These are phyloP conservation scores for Endocarpon pusillum DNA, from an alignment of 495 filamentous ascomycete genomes.

Conservation along the genomic window DNA sequence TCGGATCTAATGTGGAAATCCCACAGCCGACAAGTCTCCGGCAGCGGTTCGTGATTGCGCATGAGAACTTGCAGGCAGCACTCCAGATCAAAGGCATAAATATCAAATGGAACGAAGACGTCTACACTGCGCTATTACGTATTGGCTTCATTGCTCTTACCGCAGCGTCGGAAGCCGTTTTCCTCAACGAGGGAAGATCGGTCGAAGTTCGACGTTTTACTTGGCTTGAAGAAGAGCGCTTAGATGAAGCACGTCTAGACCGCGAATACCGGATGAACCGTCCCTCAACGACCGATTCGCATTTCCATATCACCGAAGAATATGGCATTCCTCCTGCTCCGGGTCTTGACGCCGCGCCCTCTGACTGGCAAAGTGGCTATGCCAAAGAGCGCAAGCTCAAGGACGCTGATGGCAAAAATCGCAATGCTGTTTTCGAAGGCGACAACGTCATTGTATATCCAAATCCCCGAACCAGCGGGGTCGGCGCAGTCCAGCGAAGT, in stretches of 20 bases:
- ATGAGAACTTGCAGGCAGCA: conserved; percentile 83
- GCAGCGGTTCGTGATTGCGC: conserved; percentile 44
- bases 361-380: conserved; percentile 46
- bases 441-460: conserved; percentile 18
- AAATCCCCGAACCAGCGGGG: conserved; percentile 38
- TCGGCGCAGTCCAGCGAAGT: conserved; percentile 58
- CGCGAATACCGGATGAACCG: conserved; percentile 10
- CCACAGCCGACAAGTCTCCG: conserved; percentile 22
- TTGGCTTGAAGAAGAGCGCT: conserved; percentile 78
- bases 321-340: conserved; percentile 4
- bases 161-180: conserved; percentile 88
- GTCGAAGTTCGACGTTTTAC: conserved; percentile 64
- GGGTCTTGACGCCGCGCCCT: not conserved
- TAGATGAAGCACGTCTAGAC: conserved; percentile 34
- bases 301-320: conserved; percentile 16
- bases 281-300: conserved; percentile 15
- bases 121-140: conserved; percentile 78
- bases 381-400: conserved; percentile 43
- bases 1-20: conserved; percentile 27
- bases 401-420: conserved; percentile 11
- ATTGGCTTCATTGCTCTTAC: conserved; percentile 75
- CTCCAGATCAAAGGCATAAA: conserved; percentile 62
- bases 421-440: not conserved
- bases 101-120: conserved; percentile 75
- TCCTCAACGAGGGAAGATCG: conserved; percentile 72